A percentile compares a stretch with the other conserved stretches of the same genome.
Evolutionary conservation across 805 yeast species (phyloP).

Genomic region (Candida railenensis): DNA sequence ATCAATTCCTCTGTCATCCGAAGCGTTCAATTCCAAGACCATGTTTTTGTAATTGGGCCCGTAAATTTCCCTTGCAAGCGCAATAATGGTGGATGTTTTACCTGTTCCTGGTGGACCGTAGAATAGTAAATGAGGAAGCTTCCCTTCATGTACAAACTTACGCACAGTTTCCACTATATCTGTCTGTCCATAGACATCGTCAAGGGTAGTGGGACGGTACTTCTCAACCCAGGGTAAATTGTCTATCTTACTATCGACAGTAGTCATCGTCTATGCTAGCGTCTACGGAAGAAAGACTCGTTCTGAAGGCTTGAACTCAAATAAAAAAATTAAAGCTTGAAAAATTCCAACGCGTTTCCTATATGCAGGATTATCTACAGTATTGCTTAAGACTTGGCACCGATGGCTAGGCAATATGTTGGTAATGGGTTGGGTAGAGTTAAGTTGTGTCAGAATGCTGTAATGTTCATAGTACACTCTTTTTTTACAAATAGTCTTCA

Average conservation of each 20-base stretch:
- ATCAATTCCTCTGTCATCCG: constrained; percentile 96
- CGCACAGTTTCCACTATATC: constrained; percentile 84
- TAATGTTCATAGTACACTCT: too few relatives aligned
- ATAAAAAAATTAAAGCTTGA: not conserved
- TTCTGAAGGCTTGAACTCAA: not conserved
- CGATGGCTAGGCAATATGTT: too few relatives aligned
- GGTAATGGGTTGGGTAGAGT: too few relatives aligned
- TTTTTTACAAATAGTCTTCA: too few relatives aligned
- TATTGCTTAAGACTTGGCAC: too few relatives aligned
- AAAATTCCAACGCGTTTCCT: not conserved
- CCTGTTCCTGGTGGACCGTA: constrained; percentile 98
- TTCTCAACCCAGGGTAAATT: constrained; percentile 77
- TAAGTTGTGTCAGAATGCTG: too few relatives aligned
- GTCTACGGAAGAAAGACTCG: not conserved
- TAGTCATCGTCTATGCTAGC: not conserved
- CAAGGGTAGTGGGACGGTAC: constrained; percentile 81
- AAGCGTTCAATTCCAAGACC: constrained; percentile 94
- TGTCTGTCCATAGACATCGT: constrained; percentile 89
- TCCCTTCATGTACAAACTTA: constrained; percentile 78
- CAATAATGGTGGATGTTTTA: constrained; percentile 84
- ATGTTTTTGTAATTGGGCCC: constrained; percentile 80
- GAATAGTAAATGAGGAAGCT: constrained; percentile 86
- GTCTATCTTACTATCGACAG: constrained; percentile 24
- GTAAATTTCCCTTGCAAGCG: constrained; percentile 82
- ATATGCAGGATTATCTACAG: not conserved